Base-by-base conservation (phyloP, 495 filamentous ascomycete species). In the Xylaria bambusicola region DNA sequence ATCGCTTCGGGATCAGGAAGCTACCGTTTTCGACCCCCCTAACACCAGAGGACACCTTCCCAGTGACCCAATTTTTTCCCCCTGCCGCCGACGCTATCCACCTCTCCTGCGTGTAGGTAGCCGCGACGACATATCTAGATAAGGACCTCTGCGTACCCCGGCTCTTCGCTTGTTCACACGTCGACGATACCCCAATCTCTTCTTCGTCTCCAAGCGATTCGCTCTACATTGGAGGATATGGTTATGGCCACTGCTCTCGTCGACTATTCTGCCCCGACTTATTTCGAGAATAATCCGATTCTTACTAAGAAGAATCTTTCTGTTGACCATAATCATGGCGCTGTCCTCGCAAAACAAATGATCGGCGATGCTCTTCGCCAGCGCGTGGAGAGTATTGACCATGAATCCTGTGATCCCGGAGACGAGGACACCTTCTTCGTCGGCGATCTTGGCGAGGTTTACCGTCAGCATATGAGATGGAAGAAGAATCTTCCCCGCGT, bases 391-490 rank as follows among this genome's bases (percentile, higher is more conserved):
- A 83, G 75, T 62, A 87, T 98, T 63, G 85, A 98, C 80, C 85
- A 88, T 58, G 90, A 97, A 64, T 77, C 74, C 57, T 98, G 95
- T 74, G 89, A 87, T 50, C 82, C 90, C 29, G 95, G 95, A 56
- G 93, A 91, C 58, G 94, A 98, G 75, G 94, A 97, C 80, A 86
- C 94, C 29, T 99, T 98, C 74, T 98, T 96, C 74, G 95, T 99
- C 60, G 93, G 90, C 62, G 94, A 99, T 77, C 86, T 99, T 75
- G 94, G 95, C 71, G 93, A 98, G 78, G 90, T 98, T 62, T 98
- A 98, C 78, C 91, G 94, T 71, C 94, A 99, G 84, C 94, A 98
- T 70, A 81, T 97, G 75, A 87, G 93, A 72, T 99, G 94, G 95
- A 98, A 97, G 83, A 80, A 87, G 80, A 95, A 96, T 71, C 77